Evolutionary conservation across 2,329 filamentous ascomycete species (phyloP), one percentile per base, ranked within the genome.

Genomic region (Tympanopsis confertula): DNA sequence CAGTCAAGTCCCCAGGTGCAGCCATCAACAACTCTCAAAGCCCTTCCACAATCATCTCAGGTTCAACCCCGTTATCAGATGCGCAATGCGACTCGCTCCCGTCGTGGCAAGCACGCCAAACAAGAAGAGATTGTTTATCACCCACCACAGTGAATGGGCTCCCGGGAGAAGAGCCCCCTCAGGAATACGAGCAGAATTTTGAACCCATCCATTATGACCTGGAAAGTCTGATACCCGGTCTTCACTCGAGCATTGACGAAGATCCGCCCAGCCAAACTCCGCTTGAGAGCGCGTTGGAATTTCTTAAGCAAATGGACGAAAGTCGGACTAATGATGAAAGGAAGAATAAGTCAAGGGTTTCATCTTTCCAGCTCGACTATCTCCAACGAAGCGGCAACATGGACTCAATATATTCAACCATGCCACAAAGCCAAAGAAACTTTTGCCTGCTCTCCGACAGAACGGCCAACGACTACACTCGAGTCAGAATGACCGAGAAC

Each of bases 401-500:
- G 24, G 24, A 28, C 24, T 10, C 10, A 10, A 10, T 28, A 28
- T 28, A 28, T 28, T n/a, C n/a, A n/a, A n/a, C n/a, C n/a, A n/a
- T n/a, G n/a, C 24, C 24, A 28, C n/a, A 10, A 10, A n/a, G 24
- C 10, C 10, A 28, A 28, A n/a, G n/a, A 10, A 28, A 28, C n/a
- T n/a, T 28, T 10, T 28, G 10, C n/a, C 10, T 28, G 10, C 24
- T 28, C 10, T 28, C 24, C 10, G 24, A 28, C n/a, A 28, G n/a
- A 10, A 28, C n/a, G 10, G 10, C 24, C 24, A n/a, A 47, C 15
- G 48, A 54, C 26, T 54, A 49, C 35, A 58, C 57, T 37, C 60
- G 54, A 20, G 51, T 50, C 5, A 50, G 54, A 26, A 47, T 64
- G 45, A 55, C 50, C 24, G 54, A 56, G 35, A 56, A 55, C 12